phyloP scores from a whole-genome alignment of 495 filamentous ascomycete genomes.

The Penicillium cinerascens region DNA sequence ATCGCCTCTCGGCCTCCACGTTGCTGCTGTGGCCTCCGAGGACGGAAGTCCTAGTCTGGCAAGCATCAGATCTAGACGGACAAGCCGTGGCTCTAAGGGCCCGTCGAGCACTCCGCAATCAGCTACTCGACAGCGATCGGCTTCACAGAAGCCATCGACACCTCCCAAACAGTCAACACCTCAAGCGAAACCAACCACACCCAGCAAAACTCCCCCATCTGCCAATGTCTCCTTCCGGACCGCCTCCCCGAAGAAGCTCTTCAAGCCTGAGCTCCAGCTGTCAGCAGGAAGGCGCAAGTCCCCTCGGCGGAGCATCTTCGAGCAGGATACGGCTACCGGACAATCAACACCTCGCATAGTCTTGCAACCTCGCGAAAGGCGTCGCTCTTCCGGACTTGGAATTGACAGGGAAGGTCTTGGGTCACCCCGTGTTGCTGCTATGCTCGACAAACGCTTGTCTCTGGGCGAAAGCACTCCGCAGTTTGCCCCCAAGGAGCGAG shows the following conservation, averaged over 20 bases:
- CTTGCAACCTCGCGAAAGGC: slow-evolving; percentile 58
- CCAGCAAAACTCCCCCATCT: slow-evolving; percentile 51
- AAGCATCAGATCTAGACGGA: slow-evolving; percentile 49
- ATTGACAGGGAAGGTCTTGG: slow-evolving; percentile 73
- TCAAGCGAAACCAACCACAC: slow-evolving; percentile 46
- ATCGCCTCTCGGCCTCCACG: slow-evolving; percentile 28
- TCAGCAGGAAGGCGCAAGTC: slow-evolving; percentile 36
- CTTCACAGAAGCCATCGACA: slow-evolving; percentile 46
- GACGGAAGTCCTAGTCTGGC: slow-evolving; percentile 58
- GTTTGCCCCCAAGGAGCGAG: slow-evolving; percentile 54
- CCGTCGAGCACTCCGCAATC: slow-evolving; percentile 45
- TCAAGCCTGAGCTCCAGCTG: slow-evolving; percentile 45
- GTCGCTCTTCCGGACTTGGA: slow-evolving; percentile 69
- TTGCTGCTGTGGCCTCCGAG: slow-evolving; percentile 51
- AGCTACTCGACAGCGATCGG: slow-evolving; percentile 29
- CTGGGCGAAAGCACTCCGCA: slow-evolving; percentile 61
- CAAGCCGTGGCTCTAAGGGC: slow-evolving; percentile 48
- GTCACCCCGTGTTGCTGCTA: slow-evolving; percentile 69
- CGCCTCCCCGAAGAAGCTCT: slow-evolving; percentile 54
- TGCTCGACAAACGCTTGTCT: slow-evolving; percentile 69
- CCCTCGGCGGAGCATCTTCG: slow-evolving; percentile 52
- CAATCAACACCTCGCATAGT: slow-evolving; percentile 60
- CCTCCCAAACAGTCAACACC: slow-evolving; percentile 52
- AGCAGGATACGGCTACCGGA: slow-evolving; percentile 54
- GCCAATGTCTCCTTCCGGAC: slow-evolving; percentile 42